These are phyloP conservation scores for Monosporascus sp. DNA, from an alignment of 2,329 filamentous ascomycete genomes.

Conservation along the genomic window DNA sequence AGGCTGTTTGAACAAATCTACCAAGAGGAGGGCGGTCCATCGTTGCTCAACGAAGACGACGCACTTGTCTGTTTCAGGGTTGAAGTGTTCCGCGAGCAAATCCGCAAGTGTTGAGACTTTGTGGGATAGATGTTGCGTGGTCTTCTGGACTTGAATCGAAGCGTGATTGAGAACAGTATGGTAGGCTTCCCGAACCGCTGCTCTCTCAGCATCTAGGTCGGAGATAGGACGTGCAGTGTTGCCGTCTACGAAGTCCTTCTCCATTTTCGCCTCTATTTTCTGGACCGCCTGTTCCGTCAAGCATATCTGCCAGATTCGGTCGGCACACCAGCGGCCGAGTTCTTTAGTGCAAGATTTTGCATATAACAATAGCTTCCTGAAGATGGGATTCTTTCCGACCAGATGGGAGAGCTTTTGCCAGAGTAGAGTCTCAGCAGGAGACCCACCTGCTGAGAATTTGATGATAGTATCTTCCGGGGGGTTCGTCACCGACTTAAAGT, in stretches of 20 bases:
- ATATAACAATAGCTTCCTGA: constrained; percentile 55
- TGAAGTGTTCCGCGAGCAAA: constrained; percentile 60
- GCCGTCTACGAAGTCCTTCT: constrained; percentile 32
- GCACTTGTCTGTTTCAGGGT: constrained; percentile 56
- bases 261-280: constrained; percentile 55
- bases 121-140: constrained; percentile 51
- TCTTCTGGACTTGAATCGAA: constrained; percentile 32
- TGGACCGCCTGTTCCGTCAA: constrained; percentile 57
- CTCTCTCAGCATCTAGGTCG: constrained; percentile 16
- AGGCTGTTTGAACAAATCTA: constrained; percentile 57
- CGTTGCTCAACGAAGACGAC: constrained; percentile 84
- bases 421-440: constrained; percentile 59
- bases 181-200: constrained; percentile 52
- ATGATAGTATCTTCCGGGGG: constrained; percentile 55
- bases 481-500: constrained; percentile 49
- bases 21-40: constrained; percentile 69
- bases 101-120: constrained; percentile 64
- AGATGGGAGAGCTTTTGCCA: constrained; percentile 49
- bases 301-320: constrained; percentile 71
- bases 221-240: constrained; percentile 18
- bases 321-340: constrained; percentile 79
- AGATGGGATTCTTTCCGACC: constrained; percentile 35
- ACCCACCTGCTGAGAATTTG: constrained; percentile 43
- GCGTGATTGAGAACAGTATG: constrained; percentile 48
- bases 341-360: constrained; percentile 56